Conservation (phyloP, 306 rosid genomes). For the Luffa acutangula region DNA sequence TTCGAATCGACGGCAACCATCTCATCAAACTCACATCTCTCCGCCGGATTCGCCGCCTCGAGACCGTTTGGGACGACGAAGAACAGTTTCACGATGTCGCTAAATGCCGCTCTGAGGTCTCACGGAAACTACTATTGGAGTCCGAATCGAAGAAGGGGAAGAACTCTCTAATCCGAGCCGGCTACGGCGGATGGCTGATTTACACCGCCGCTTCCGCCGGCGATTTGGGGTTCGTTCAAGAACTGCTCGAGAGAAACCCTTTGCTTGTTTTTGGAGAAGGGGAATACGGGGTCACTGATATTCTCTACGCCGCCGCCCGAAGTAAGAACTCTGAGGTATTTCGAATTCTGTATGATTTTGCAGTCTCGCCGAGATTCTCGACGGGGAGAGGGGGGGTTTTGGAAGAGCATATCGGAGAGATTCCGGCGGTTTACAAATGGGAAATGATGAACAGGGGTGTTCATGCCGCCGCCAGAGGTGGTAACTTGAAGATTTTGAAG, state of each 20-base stretch:
- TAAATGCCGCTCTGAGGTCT: conserved; percentile 57
- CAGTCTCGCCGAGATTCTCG: conserved; percentile 60
- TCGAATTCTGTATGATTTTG: conserved; percentile 55
- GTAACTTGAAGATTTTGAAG: conserved; percentile 57
- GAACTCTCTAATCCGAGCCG: conserved; percentile 63
- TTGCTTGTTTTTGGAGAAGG: conserved; percentile 72
- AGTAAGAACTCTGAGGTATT: conserved; percentile 47
- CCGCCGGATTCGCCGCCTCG: conserved; percentile 82
- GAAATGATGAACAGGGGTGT: conserved; percentile 84
- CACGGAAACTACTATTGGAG: conserved; percentile 53
- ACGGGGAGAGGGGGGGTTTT: conserved; percentile 35
- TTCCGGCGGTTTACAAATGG: conserved; percentile 66
- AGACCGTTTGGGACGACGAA: conserved; percentile 93
- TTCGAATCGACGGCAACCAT: conserved; percentile 72
- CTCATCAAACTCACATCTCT: conserved; percentile 88
- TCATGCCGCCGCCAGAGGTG: conserved; percentile 96
- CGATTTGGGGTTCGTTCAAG: conserved; percentile 50
- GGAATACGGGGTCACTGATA: conserved; percentile 66
- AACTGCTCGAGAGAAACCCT: conserved; percentile 41
- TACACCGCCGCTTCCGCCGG: conserved; percentile 99
- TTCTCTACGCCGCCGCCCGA: conserved; percentile 57
- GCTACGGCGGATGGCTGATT: conserved; percentile 96
- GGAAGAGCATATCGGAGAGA: conserved; percentile 55
- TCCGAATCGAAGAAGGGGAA: conserved; percentile 53
- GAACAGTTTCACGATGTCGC: conserved; percentile 68